These are phyloP conservation scores for Mucor circinelloides DNA, from an alignment of 371 early-diverging fungal species.

Conservation along the genomic window DNA sequence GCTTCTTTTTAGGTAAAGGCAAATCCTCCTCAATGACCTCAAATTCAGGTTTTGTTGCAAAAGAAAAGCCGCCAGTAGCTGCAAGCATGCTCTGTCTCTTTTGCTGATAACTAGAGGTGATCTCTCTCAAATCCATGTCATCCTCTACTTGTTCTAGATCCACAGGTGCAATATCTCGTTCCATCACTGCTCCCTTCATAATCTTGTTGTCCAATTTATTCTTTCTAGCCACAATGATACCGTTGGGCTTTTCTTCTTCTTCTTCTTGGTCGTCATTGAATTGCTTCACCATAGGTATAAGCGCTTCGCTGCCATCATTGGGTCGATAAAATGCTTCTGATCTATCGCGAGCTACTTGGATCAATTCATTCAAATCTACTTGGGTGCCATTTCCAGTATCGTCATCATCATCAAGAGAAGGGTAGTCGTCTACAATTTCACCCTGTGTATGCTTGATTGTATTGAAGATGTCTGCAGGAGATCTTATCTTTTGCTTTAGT, in stretches of 20 bases:
- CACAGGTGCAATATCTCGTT: slow-evolving; percentile 53
- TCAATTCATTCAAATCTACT: slow-evolving; percentile 34
- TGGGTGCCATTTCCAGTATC: not conserved
- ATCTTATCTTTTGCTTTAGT: slow-evolving; percentile 9
- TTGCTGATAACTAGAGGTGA: slow-evolving; percentile 33
- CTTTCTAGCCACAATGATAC: slow-evolving; percentile 21
- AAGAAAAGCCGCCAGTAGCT: slow-evolving; percentile 39
- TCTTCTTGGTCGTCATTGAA: not conserved
- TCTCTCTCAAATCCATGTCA: slow-evolving; percentile 62
- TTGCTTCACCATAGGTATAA: slow-evolving; percentile 8
- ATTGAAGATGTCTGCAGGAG: slow-evolving; percentile 40
- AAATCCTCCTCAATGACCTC: slow-evolving; percentile 53
- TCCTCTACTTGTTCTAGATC: slow-evolving; percentile 59
- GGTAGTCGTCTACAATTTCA: slow-evolving; percentile 31
- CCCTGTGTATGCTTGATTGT: slow-evolving; percentile 20
- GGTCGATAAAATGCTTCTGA: slow-evolving; percentile 33
- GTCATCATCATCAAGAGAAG: slow-evolving; percentile 33
- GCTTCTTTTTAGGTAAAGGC: slow-evolving; percentile 32
- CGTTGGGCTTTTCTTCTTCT: slow-evolving; percentile 1
- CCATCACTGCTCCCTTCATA: slow-evolving; percentile 59
- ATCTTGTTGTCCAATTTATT: slow-evolving; percentile 51
- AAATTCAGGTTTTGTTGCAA: slow-evolving; percentile 45
- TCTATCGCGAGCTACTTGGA: slow-evolving; percentile 12
- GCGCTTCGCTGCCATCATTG: slow-evolving; percentile 18
- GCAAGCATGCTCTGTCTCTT: slow-evolving; percentile 41